phyloP scores from a whole-genome alignment of 805 yeast species.

The Ogataea methylovora region DNA sequence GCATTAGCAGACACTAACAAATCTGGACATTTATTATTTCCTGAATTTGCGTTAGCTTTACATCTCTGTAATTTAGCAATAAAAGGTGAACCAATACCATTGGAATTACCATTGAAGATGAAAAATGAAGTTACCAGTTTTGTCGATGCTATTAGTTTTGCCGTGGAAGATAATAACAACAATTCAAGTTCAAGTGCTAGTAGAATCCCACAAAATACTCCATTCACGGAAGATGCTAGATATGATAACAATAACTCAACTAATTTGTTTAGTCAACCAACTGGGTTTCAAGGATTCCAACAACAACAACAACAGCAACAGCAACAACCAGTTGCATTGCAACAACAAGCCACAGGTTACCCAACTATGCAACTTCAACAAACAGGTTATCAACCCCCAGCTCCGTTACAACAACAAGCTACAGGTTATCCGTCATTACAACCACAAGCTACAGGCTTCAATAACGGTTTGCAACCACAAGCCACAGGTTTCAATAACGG shows the following conservation, averaged over 20 bases:
- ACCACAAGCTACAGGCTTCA: constrained; percentile 45
- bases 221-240: constrained; percentile 7
- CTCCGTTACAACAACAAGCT: constrained; percentile 26
- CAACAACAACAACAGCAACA: constrained; percentile 24
- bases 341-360: constrained; percentile 46
- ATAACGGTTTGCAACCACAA: constrained; percentile 32
- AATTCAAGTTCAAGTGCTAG: constrained; percentile 1
- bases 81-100: constrained; percentile 74
- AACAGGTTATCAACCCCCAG: constrained; percentile 32
- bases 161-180: constrained; percentile 46
- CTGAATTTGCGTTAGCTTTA: constrained; percentile 90
- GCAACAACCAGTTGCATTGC: constrained; percentile 28
- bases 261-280: too few relatives aligned
- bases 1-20: constrained; percentile 81
- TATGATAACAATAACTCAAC: constrained; percentile 4
- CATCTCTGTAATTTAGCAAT: constrained; percentile 75
- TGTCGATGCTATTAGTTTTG: constrained; percentile 81
- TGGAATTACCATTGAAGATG: constrained; percentile 60
- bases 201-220: constrained; percentile 2
- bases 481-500: constrained; percentile 34
- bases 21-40: constrained; percentile 80
- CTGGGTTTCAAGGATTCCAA: constrained; percentile 19
- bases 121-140: constrained; percentile 81
- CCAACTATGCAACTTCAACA: constrained; percentile 36
- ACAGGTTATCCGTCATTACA: constrained; percentile 35